Base-by-base conservation (phyloP, 2,329 filamentous ascomycete species). In the Botryotinia calthae region DNA sequence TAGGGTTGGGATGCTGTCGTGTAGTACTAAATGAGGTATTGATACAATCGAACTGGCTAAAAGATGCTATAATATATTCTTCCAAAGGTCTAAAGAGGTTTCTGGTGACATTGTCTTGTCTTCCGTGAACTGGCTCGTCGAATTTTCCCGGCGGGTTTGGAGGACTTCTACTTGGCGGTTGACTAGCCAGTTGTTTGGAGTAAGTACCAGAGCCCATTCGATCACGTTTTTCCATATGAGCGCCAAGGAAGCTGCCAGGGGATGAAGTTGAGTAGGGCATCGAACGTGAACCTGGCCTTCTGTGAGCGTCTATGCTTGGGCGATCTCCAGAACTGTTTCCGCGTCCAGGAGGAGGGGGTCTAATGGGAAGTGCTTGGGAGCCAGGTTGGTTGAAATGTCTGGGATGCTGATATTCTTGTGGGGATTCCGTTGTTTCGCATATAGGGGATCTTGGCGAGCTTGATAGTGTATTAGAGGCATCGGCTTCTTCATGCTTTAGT, bases 81-180 rank as follows among this genome's bases (percentile, higher is more conserved):
- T 97, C 93, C 22, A 97, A 80, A 8, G 87, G 86, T 74, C 88
- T 90, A 81, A 97, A 97, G 18, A 95, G 88, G 54, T 84, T 85
- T 78, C 87, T 89, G 4, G 86, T 28, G 31, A 62, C 64, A 61
- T 72, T 71, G 40, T 66, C 59, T 74, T 51, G 82, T 77, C 69
- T 87, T 84, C 8, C 84, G 80, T 73, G 84, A 63, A 72, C 51
- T 25, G 54, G 4, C 40, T 72, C 63, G 3, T 72, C 70, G 6
- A 72, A 68, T n/a, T 51, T 72, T 20, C 31, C 28, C 40, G 65
- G 70, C 9, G 70, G 51, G 48, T 40, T 42, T 40, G 42, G 40
- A 61, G 70, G 51, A 61, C 62, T 65, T 46, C 72, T 74, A n/a
- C 61, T 71, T 18, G 34, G 46, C 40, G 37, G 56, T 18, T 71